Base-by-base conservation (phyloP, 306 rosid species). In the Cucurbita pepo region DNA sequence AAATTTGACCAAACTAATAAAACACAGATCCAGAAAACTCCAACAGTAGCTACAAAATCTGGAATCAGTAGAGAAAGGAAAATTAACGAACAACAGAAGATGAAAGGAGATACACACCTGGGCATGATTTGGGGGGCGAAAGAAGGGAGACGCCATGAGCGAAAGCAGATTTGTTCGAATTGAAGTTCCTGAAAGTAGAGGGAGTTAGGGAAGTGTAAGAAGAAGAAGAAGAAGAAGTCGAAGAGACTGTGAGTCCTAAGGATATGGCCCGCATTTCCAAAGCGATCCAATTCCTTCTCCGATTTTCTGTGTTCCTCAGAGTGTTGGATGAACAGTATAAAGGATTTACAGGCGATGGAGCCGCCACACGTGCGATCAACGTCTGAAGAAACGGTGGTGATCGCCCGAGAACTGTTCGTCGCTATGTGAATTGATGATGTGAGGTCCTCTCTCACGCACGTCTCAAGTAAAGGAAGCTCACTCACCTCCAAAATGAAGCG, bases 251-350 rank as follows among this genome's bases (percentile, higher is more conserved):
- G 56, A 85, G 81, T 77, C 95, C 95, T 71, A 94, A 77, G 57
- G 96, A 81, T 43, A 94, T 67, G 56, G 97, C 84, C 95, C 86
- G 85, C 97, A 91, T 94, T 74, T 86, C 85, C 80, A 45, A 82
- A 83, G 83, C 70, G 76, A 71, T 71, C 54, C 25, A 8, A 75
- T 60, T 58, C 10, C 60, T 56, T 67, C 50, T 77, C 25, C 38
- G 44, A 25, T 65, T 15, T 58, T 48, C 71, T 38, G 51, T 73
- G 74, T n/a, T 43, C 59, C 80, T 55, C 54, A 53, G 48, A 56
- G 80, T 43, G 15, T n/a, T 30, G 48, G 51, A 9, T 5, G 36
- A 36, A 38, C 44, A 14, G 54, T 13, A 41, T 22, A 43, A 63
- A 16, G 58, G 37, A 64, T 37, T 44, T 48, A 19, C 18, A 43